A percentile compares a stretch with the other conserved stretches of the same genome.
Conservation (phyloP, 1,284 basidiomycete species). For the Austroboletus novae-zelandiae region DNA sequence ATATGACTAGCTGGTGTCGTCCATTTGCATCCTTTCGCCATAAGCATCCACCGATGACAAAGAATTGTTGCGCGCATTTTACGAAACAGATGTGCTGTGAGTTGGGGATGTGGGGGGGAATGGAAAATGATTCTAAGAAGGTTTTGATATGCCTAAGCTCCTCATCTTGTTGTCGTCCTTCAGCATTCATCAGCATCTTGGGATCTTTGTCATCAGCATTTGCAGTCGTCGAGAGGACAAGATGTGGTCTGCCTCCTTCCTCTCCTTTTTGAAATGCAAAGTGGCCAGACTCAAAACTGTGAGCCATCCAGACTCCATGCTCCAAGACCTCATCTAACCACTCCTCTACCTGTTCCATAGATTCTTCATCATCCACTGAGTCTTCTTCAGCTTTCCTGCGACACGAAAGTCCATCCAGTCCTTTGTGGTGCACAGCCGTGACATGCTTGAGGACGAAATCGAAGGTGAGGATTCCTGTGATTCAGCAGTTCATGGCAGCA, state of each 20-base stretch:
- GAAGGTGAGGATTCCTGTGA: slow-evolving; percentile 36
- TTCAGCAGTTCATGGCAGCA: slow-evolving; percentile 41
- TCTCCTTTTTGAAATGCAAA: background rate
- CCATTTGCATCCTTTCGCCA: background rate
- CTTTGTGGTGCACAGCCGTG: background rate
- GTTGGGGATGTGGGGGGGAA: background rate
- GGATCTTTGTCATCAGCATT: background rate
- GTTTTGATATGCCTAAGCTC: background rate
- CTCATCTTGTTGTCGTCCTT: background rate
- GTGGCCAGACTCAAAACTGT: background rate
- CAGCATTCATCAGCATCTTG: background rate
- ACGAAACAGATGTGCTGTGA: background rate
- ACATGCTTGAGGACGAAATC: slow-evolving; percentile 23
- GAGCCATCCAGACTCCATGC: background rate
- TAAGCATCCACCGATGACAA: background rate
- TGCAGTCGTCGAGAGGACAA: background rate
- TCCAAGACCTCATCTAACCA: background rate
- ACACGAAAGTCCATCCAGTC: background rate
- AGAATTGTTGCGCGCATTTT: background rate
- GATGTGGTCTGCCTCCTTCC: background rate
- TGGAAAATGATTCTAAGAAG: background rate
- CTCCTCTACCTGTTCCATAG: background rate
- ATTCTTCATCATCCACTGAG: background rate
- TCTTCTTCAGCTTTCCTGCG: background rate
- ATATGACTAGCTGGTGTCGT: background rate